phyloP scores from a whole-genome alignment of 2,329 filamentous ascomycete genomes.

The Aspergillus brasiliensis region DNA sequence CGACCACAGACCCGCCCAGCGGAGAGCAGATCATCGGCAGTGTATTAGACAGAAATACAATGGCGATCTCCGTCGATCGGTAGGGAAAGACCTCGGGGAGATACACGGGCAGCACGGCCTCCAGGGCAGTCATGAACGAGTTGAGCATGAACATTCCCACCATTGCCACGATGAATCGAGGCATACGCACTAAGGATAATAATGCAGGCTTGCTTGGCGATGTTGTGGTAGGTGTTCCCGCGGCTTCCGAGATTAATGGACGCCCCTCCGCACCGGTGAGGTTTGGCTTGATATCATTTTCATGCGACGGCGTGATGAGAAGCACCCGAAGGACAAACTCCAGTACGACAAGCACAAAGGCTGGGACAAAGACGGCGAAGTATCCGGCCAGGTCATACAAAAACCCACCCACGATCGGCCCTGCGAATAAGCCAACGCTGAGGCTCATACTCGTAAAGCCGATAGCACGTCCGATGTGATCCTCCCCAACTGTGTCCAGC shows the following conservation, averaged over 20 bases:
- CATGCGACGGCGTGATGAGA: background rate
- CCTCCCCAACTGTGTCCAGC: constrained; percentile 51
- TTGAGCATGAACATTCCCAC: background rate
- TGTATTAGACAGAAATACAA: background rate
- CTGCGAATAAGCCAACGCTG: constrained; percentile 64
- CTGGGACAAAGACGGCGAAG: background rate
- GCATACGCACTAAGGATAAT: background rate
- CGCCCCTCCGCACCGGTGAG: background rate
- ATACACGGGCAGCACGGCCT: background rate
- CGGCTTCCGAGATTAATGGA: background rate
- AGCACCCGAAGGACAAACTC: background rate
- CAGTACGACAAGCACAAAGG: background rate
- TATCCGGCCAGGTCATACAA: background rate
- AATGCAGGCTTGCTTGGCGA: background rate
- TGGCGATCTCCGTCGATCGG: background rate
- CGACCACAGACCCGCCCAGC: constrained; percentile 13
- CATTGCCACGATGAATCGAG: background rate
- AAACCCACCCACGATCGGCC: constrained; percentile 64
- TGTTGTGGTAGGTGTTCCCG: too few relatives aligned
- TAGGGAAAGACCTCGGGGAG: background rate
- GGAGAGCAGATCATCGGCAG: background rate
- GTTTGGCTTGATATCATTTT: background rate
- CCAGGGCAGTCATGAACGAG: background rate
- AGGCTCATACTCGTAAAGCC: constrained; percentile 63
- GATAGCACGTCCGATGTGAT: constrained; percentile 14